Base-by-base conservation (phyloP, 345 rosid species). In the Pistacia integerrima region DNA sequence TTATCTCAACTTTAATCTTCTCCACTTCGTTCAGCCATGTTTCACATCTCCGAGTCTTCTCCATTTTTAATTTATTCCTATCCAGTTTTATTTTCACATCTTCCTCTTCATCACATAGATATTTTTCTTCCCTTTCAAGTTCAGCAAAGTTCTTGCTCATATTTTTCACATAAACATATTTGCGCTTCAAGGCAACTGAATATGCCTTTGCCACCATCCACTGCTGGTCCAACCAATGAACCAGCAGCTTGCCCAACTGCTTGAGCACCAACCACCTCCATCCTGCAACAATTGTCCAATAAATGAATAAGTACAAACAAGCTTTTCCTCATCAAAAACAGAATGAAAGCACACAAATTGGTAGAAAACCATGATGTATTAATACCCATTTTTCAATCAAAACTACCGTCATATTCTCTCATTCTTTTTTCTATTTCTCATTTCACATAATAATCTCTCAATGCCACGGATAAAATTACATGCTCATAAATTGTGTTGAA, bases 181-280 rank as follows among this genome's bases (percentile, higher is more conserved):
- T 65, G 52, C 52, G 69, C 33, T n/a, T 65, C 54, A 65, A 41
- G 38, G 38, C 54, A 41, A n/a, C n/a, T 65, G 54, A 65, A 41
- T 65, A 44, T 65, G 54, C 33, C 54, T 41, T 65, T 65, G 13
- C 69, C 69, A n/a, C 69, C 17, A n/a, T 65, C 69, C n/a, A n/a
- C 30, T 9, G 69, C 69, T 65, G 69, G 69, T 20, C 52, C 54
- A 41, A 65, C 69, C 30, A 65, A 4, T 41, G 69, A 65, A 41
- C 54, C 69, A 3, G 30, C 33, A 30, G 33, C 33, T 30, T 30
- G 33, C 33, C 33, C 33, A 30, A 30, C 30, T 18, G 54, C 52
- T 41, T 64, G 68, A 9, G 13, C 22, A 64, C 13, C 68, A 36
- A 64, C 1, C 4, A 0, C 68, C 68, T 64, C 68, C 68, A 38